A percentile compares a stretch with the other conserved stretches of the same genome.
phyloP scores from a whole-genome alignment of 345 rosid genomes.

The Alliaria petiolata region DNA sequence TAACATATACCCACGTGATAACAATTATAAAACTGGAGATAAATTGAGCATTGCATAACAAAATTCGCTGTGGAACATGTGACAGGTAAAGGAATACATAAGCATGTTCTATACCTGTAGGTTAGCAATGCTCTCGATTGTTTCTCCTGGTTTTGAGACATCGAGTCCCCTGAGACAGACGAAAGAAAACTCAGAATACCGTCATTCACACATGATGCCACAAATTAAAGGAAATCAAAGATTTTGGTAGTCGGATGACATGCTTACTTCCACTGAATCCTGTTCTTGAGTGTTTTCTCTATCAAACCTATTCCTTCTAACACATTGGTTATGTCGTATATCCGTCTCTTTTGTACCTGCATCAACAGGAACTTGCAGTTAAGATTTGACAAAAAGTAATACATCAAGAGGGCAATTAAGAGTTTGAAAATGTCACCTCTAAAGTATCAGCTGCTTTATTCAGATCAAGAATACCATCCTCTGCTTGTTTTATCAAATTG shows the following conservation, averaged over 20 bases:
- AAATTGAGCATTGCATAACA: constrained; percentile 9
- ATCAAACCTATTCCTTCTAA: constrained; percentile 98
- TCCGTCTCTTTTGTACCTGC: constrained; percentile 97
- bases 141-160: constrained; percentile 80
- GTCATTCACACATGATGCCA: constrained; percentile 9
- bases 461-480: constrained; percentile 94
- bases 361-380: constrained; percentile 19
- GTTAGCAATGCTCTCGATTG: constrained; percentile 59
- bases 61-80: constrained; percentile 1
- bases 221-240: constrained; percentile 9
- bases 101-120: constrained; percentile 63
- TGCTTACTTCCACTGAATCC: constrained; percentile 95
- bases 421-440: constrained; percentile 49
- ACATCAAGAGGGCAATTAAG: background rate
- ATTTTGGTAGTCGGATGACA: background rate
- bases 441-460: constrained; percentile 94
- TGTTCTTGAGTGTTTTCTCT: constrained; percentile 95
- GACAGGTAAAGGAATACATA: constrained; percentile 2
- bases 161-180: constrained; percentile 73
- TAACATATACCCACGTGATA: background rate
- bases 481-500: constrained; percentile 90
- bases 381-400: background rate
- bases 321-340: constrained; percentile 97
- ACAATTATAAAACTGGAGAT: background rate
- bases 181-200: constrained; percentile 9